Evolutionary conservation across 2,329 filamentous ascomycete genomes (phyloP), one percentile per base, ranked within the genome.

Genomic region (Onygena corvina): DNA sequence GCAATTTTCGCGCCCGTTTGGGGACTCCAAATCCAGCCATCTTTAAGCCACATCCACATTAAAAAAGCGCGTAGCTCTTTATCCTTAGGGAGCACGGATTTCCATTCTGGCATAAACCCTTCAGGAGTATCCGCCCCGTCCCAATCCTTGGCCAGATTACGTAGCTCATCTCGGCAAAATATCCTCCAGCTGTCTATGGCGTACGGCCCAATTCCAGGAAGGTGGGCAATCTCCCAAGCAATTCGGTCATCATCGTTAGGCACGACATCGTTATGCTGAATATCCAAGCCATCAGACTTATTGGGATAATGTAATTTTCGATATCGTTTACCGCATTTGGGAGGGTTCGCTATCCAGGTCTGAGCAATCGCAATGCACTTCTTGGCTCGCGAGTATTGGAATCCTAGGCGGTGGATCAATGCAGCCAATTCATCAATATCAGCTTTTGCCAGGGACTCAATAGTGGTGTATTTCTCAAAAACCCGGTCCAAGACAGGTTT

Each of bases 171-270:
- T 1, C 89, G 79, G 62, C 87, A 94, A 65, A 95, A 95, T 54
- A 95, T 94, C 2, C 89, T 79, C 85, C 87, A 95, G 60, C 84
- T 89, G 64, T 95, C 89, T 45, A 90, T 71, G 0, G 86, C 84
- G 64, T 95, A 95, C 1, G 79, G 74, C 12, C 88, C 86, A 49
- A 75, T 63, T 48, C 86, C 81, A 0, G 86, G 88, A 50, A 95
- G 70, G 63, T 94, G 86, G 0, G 83, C 87, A 52, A 94, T 84
- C 60, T 95, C 89, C 81, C 87, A 93, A 0, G 77, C 76, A 3
- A 76, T 72, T 0, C 70, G 66, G 8, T 73, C 70, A 35, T 68
- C 68, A 12, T 72, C 70, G 49, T 74, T 71, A 18, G 68, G 64
- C 12, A 79, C 53, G 4, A 69, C 62, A 54, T 77, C 76, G 8